These are phyloP conservation scores for Fusarium torulosum DNA, from an alignment of 2,329 filamentous ascomycete genomes.

Conservation along the genomic window DNA sequence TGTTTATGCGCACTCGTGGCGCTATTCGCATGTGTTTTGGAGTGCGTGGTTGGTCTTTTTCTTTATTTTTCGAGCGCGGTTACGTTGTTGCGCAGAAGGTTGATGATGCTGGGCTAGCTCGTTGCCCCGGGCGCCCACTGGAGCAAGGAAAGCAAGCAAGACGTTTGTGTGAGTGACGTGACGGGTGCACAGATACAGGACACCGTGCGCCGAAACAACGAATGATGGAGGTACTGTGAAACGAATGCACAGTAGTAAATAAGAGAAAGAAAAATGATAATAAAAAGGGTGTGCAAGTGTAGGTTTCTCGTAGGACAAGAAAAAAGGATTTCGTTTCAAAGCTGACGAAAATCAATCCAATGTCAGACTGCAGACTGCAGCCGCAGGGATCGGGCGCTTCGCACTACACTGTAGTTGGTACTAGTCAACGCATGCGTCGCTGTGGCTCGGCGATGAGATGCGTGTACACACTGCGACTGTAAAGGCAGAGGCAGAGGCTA, in stretches of 20 bases:
- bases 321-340: conserved; percentile 40
- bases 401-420: conserved; percentile 1
- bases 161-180: conserved; percentile 17
- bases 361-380: conserved; percentile 28
- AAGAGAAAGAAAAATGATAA: conserved; percentile 4
- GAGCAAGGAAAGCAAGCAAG: conserved; percentile 5
- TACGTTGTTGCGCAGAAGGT: conserved; percentile 19
- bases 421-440: conserved; percentile 9
- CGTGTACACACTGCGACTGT: conserved; percentile 10
- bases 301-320: conserved; percentile 22
- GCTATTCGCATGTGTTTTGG: conserved; percentile 25
- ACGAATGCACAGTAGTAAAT: conserved; percentile 20
- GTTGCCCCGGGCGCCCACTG: conserved; percentile 43
- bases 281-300: not conserved
- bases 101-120: conserved; percentile 26
- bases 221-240: conserved; percentile 7
- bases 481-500: conserved; percentile 1
- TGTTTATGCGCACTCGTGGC: conserved; percentile 44
- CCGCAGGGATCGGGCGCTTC: conserved; percentile 31
- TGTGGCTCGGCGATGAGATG: conserved; percentile 33
- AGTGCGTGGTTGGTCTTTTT: conserved; percentile 26
- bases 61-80: conserved; percentile 5
- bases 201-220: conserved; percentile 2
- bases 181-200: conserved; percentile 15
- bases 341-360: conserved; percentile 44